These are phyloP conservation scores for Pythium periplocum DNA, from an alignment of 352 stramenopile genomes.

Conservation along the genomic window DNA sequence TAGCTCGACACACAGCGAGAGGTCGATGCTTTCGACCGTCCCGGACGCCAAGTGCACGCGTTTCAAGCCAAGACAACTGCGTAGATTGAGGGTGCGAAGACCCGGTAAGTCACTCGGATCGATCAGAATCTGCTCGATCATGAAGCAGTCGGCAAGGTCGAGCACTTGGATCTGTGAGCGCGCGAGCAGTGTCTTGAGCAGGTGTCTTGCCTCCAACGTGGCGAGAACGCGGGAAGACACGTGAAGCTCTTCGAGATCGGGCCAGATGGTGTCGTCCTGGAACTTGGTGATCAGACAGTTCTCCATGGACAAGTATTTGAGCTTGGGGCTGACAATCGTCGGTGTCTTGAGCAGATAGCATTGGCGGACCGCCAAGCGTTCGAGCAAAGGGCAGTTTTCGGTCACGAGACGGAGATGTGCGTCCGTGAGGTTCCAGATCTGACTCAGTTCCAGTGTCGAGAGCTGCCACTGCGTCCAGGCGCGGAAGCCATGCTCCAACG, in stretches of 20 bases:
- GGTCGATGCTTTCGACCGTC: constrained; percentile 30
- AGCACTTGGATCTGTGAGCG: constrained; percentile 25
- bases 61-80: constrained; percentile 40
- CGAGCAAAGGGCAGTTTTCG: constrained; percentile 29
- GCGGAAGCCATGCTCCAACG: constrained; percentile 28
- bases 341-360: constrained; percentile 59
- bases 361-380: constrained; percentile 37
- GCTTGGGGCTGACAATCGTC: constrained; percentile 25
- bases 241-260: constrained; percentile 34
- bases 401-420: constrained; percentile 33
- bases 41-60: constrained; percentile 51
- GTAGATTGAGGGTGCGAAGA: constrained; percentile 33
- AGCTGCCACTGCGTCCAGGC: constrained; percentile 22
- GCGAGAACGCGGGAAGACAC: constrained; percentile 46
- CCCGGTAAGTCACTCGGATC: constrained; percentile 44
- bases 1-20: constrained; percentile 40
- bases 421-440: constrained; percentile 44
- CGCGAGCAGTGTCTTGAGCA: constrained; percentile 39
- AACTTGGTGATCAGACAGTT: constrained; percentile 43
- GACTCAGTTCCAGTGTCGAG: constrained; percentile 33
- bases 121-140: constrained; percentile 55
- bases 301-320: constrained; percentile 30
- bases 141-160: constrained; percentile 37
- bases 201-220: constrained; percentile 26
- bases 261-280: constrained; percentile 32